These are phyloP conservation scores for Lachnellula arida DNA, from an alignment of 2,329 filamentous ascomycete genomes.

Conservation along the genomic window DNA sequence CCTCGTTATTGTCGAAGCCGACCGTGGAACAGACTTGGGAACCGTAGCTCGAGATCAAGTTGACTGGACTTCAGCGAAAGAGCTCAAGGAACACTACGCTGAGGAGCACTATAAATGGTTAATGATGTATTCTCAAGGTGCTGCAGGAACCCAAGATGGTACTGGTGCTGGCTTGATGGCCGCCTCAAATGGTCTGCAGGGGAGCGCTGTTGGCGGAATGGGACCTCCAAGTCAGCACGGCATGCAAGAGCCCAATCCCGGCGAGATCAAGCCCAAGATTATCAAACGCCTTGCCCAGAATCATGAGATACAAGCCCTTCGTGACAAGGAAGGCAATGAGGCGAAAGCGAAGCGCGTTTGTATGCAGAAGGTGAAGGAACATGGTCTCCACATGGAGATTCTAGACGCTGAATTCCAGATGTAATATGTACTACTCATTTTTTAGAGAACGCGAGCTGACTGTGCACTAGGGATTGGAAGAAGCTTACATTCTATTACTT, in stretches of 20 bases:
- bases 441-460: conserved; percentile 15
- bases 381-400: conserved; percentile 96
- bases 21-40: conserved; percentile 91
- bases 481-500: conserved; percentile 99
- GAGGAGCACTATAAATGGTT: conserved; percentile 98
- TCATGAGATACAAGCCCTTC: conserved; percentile 82
- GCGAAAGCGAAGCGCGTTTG: conserved; percentile 96
- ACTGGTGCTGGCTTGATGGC: conserved; percentile 59
- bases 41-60: conserved; percentile 87
- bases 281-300: conserved; percentile 92
- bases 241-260: conserved; percentile 63
- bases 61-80: conserved; percentile 80
- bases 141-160: conserved; percentile 56
- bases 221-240: conserved; percentile 70
- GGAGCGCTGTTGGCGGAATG: conserved; percentile 73
- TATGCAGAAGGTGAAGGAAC: conserved; percentile 93
- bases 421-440: conserved; percentile 51
- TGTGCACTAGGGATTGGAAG: conserved; percentile 77
- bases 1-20: conserved; percentile 94
- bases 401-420: conserved; percentile 98
- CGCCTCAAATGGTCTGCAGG: conserved; percentile 58
- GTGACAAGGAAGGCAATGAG: conserved; percentile 95
- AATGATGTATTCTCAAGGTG: conserved; percentile 94
- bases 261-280: conserved; percentile 88
- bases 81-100: conserved; percentile 83